Base-by-base conservation (phyloP, 352 stramenopile genomes). In the Pythium monospermum region DNA sequence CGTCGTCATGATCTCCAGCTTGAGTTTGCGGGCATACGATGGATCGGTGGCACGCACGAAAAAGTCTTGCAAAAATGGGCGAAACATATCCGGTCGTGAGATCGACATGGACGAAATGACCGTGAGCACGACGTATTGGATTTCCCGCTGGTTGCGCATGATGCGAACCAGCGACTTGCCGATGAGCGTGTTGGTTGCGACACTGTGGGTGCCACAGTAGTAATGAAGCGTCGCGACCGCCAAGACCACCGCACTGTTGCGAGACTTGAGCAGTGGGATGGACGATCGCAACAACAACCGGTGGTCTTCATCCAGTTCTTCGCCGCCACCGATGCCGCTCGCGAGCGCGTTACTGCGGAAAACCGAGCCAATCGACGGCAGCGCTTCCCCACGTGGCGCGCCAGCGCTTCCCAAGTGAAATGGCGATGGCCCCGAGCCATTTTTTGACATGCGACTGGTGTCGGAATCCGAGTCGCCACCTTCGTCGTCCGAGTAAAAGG, bases 401-500 rank as follows among this genome's bases (percentile, higher is more conserved):
- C 42, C 27, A 35, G 37, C 40, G 8, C 12, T 52, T 8, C 59
- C 59, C 5, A 64, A 40, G 43, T 73, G 60, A 41, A 69, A 73
- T 15, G 57, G 47, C 4, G 58, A 73, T 13, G 66, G 64, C 26
- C 59, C 59, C 11, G 61, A 49, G 28, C 53, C 58, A 18, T 61
- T 51, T 27, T 66, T 68, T 27, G 64, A 53, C 36, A 44, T 53
- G 2, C 38, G 23, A 16, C 47, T 43, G 22, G 68, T 70, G 2
- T 96, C 88, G 44, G 86, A 81, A 52, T 95, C 87, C 15, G 69
- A 82, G 28, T 73, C 78, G 46, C n/a, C n/a, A n/a, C 96, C 94
- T 75, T 98, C 94, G 58, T 99, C 96, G 57, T 98, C 94, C 7
- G 88, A 98, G 80, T 99, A 99, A 58, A 99, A 99, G 19, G 80